Evolutionary conservation across 768 basidiomycete species (phyloP).

Genomic region (Neoboletus magnificus): DNA sequence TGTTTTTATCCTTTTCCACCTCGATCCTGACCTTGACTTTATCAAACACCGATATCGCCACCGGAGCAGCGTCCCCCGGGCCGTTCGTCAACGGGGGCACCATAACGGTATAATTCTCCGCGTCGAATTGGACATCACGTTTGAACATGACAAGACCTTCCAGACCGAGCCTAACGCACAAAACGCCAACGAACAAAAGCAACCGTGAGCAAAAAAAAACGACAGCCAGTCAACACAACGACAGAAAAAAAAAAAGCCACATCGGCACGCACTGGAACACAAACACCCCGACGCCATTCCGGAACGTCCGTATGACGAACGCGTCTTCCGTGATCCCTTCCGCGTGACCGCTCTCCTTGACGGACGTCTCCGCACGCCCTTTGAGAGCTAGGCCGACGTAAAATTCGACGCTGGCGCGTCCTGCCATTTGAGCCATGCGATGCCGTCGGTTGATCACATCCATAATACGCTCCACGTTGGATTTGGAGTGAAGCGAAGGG

Average conservation of each 20-base stretch:
- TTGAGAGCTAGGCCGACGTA: conserved; percentile 93
- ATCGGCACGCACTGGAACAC: conserved; percentile 72
- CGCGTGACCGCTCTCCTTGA: conserved; percentile 26
- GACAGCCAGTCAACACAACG: not conserved
- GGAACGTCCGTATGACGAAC: conserved; percentile 90
- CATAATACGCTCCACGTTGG: conserved; percentile 81
- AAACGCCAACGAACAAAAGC: too few relatives aligned
- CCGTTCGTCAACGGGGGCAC: conserved; percentile 44
- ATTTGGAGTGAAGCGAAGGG: conserved; percentile 81
- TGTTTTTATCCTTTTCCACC: conserved; percentile 94
- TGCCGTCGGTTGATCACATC: conserved; percentile 89
- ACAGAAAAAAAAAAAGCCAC: not conserved
- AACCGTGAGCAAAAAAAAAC: not conserved
- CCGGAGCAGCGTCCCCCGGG: conserved; percentile 31
- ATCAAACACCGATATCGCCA: conserved; percentile 85
- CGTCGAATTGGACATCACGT: conserved; percentile 82
- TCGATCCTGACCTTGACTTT: conserved; percentile 87
- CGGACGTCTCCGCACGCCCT: conserved; percentile 45
- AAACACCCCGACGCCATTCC: conserved; percentile 96
- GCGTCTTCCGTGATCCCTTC: conserved; percentile 70
- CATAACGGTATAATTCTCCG: conserved; percentile 83
- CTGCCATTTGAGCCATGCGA: conserved; percentile 96
- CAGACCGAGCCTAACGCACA: conserved; percentile 88
- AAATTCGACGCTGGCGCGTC: conserved; percentile 95
- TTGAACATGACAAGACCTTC: conserved; percentile 96